phyloP scores from a whole-genome alignment of 2,329 filamentous ascomycete species.

The Biscogniauxia mediterranea region DNA sequence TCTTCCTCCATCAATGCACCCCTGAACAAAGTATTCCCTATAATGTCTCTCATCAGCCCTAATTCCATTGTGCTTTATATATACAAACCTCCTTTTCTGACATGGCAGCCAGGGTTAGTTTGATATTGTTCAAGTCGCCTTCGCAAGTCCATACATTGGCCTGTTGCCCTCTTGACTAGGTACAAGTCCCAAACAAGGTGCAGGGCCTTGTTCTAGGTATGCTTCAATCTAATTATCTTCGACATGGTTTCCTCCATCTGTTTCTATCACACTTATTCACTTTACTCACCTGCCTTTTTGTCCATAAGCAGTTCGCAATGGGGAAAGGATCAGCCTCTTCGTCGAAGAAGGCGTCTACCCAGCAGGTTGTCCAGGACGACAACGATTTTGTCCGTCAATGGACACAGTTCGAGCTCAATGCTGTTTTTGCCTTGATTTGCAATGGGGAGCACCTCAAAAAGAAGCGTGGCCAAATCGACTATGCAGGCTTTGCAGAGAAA shows the following conservation, averaged over 20 bases:
- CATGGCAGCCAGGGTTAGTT: neutral
- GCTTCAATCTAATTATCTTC: neutral
- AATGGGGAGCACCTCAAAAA: conserved; percentile 15
- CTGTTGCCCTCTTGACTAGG: neutral
- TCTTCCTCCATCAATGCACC: too few species aligned
- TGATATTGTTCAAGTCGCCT: too few species aligned
- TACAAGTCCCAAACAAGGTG: neutral
- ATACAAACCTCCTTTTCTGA: neutral
- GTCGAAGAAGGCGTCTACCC: neutral
- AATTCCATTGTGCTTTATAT: neutral
- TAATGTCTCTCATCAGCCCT: neutral
- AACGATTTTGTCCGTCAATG: conserved; percentile 10
- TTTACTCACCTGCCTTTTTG: neutral
- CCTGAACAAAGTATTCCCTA: too few species aligned
- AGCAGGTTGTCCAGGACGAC: neutral
- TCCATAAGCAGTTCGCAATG: neutral
- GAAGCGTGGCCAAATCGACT: neutral
- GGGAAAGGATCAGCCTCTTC: neutral
- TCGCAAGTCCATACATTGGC: too few species aligned
- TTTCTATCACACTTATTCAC: neutral
- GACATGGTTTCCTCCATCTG: neutral
- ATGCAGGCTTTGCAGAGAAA: conserved; percentile 22
- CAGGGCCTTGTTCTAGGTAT: neutral
- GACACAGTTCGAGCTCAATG: conserved; percentile 26
- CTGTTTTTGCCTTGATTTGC: conserved; percentile 30